Conservation (phyloP, 2,329 filamentous ascomycete genomes). For the Alternaria panax region DNA sequence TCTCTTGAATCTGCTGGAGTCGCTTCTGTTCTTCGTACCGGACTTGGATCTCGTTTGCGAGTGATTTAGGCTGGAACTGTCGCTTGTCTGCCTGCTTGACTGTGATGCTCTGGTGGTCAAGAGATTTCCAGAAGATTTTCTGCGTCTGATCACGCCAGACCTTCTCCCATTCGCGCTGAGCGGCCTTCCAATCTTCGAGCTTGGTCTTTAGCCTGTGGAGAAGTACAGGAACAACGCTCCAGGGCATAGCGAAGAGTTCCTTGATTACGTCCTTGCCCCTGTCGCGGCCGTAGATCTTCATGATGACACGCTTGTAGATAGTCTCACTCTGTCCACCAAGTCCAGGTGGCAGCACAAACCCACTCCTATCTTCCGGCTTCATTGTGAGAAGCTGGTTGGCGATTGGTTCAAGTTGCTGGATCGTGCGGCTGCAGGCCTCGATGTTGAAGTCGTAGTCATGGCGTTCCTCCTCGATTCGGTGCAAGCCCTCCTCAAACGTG, state of each 20-base stretch:
- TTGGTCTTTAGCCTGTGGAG: conserved; percentile 92
- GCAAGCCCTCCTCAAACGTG: conserved; percentile 88
- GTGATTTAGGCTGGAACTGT: conserved; percentile 85
- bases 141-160: conserved; percentile 97
- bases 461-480: conserved; percentile 95
- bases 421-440: conserved; percentile 91
- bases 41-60: conserved; percentile 89
- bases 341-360: conserved; percentile 80
- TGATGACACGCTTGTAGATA: conserved; percentile 95
- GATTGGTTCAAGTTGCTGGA: conserved; percentile 93
- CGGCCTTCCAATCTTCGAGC: conserved; percentile 96
- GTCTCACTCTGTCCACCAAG: conserved; percentile 93
- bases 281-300: conserved; percentile 93
- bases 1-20: conserved; percentile 66
- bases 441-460: conserved; percentile 99
- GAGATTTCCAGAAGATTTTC: conserved; percentile 91
- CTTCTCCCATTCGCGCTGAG: conserved; percentile 97
- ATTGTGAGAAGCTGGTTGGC: conserved; percentile 88
- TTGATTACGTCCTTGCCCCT: conserved; percentile 84
- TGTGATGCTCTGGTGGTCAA: conserved; percentile 94
- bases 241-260: conserved; percentile 84
- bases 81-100: conserved; percentile 91
- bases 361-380: conserved; percentile 71
- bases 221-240: conserved; percentile 86
- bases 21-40: conserved; percentile 91